Percentiles rank a stretch among this genome's conserved stretches.
Conservation (phyloP, 805 yeast genomes). For the Myxozyma neglecta region DNA sequence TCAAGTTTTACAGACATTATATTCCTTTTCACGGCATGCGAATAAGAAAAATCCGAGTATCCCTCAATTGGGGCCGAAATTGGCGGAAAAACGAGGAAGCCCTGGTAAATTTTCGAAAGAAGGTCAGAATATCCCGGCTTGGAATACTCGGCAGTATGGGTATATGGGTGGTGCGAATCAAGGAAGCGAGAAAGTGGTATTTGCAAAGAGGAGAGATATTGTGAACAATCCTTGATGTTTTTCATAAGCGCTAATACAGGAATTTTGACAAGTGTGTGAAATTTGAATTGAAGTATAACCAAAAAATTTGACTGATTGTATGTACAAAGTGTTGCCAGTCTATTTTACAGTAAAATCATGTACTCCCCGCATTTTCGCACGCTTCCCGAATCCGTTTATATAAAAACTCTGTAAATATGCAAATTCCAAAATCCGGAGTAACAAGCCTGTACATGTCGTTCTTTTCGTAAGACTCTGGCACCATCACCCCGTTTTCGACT, state of each 20-base stretch:
- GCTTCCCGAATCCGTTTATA: constrained; percentile 44
- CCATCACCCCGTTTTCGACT: constrained; percentile 56
- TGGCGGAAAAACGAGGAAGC: constrained; percentile 50
- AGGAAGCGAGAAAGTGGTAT: constrained; percentile 53
- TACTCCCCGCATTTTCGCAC: constrained; percentile 32
- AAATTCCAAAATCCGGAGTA: constrained; percentile 49
- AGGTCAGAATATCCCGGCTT: constrained; percentile 51
- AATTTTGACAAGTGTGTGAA: too few relatives aligned
- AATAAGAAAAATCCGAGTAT: constrained; percentile 53
- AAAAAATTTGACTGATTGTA: neutral
- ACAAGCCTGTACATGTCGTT: constrained; percentile 61
- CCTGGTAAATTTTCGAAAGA: constrained; percentile 51
- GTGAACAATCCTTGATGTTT: constrained; percentile 28
- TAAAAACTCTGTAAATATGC: constrained; percentile 54
- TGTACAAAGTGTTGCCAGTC: neutral
- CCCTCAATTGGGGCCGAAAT: constrained; percentile 60
- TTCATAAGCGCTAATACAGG: neutral
- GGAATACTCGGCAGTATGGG: constrained; percentile 64
- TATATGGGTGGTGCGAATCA: constrained; percentile 54
- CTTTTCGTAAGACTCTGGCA: constrained; percentile 54
- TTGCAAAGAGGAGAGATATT: constrained; percentile 55
- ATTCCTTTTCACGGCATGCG: constrained; percentile 70
- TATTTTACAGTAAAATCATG: neutral
- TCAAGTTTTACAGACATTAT: constrained; percentile 70
- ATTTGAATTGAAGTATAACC: neutral